Conservation (phyloP, 371 early-diverging fungal genomes). For the Saksenaea vasiformis region DNA sequence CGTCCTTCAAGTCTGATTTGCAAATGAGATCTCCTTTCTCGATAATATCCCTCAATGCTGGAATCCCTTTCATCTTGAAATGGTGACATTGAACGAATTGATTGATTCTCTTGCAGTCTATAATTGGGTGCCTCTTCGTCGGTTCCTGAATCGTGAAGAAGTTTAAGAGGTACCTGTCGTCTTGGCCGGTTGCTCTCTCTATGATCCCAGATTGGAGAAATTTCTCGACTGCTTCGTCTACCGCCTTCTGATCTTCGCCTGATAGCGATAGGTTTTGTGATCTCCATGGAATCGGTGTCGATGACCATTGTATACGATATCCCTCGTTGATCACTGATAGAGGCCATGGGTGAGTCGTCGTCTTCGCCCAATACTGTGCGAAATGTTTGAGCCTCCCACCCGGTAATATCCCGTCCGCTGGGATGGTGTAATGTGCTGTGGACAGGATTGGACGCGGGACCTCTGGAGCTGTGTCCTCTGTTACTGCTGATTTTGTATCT, state of each 20-base stretch:
- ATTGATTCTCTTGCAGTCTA: constrained; percentile 4
- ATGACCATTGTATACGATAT: neutral
- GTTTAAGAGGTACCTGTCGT: neutral
- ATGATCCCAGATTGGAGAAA: neutral
- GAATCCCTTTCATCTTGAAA: constrained; percentile 17
- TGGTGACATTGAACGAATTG: neutral
- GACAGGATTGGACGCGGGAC: too few species aligned
- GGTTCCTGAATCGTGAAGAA: constrained; percentile 12
- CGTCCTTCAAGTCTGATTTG: constrained; percentile 14
- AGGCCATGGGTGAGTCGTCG: neutral
- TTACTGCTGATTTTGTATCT: too few species aligned
- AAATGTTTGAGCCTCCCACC: too few species aligned
- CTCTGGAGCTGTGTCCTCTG: too few species aligned
- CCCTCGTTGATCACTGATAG: neutral
- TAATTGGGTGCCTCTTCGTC: constrained; percentile 4
- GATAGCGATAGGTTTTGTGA: too few species aligned
- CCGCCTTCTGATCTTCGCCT: neutral
- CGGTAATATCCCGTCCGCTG: too few species aligned
- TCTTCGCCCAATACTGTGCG: neutral
- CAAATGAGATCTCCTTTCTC: constrained; percentile 6
- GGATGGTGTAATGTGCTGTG: too few species aligned
- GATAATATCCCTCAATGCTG: constrained; percentile 10
- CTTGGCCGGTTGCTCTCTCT: neutral
- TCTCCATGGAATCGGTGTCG: neutral
- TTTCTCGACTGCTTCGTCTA: neutral